Evolutionary conservation across 1,284 basidiomycete species (phyloP).

Genomic region (Coniferiporia weirii): DNA sequence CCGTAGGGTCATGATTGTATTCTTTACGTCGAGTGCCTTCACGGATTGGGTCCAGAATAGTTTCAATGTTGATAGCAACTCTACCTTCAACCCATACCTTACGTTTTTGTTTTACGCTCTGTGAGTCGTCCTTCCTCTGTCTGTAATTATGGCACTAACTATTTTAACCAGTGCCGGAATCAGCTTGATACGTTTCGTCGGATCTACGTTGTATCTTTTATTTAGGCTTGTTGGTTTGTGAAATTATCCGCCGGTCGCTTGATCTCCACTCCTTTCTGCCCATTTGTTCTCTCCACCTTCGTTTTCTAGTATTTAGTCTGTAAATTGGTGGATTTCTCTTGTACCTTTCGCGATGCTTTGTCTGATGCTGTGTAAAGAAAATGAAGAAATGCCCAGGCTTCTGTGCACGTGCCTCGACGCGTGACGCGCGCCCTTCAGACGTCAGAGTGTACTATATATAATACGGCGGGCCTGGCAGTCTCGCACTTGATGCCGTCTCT

Average conservation of each 20-base stretch:
- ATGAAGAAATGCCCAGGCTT: too few relatives aligned
- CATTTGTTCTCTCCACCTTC: not conserved
- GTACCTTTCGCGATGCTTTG: too few relatives aligned
- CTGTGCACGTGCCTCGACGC: too few relatives aligned
- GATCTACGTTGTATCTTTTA: conserved; percentile 73
- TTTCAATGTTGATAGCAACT: conserved; percentile 40
- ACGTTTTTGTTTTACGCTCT: conserved; percentile 79
- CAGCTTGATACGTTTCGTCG: conserved; percentile 72
- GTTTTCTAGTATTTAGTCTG: not conserved
- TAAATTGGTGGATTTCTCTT: too few relatives aligned
- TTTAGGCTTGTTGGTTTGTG: conserved; percentile 60
- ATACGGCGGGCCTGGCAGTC: too few relatives aligned
- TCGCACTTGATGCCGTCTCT: too few relatives aligned
- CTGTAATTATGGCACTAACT: conserved; percentile 6
- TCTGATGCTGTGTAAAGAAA: too few relatives aligned
- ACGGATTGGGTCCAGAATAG: conserved; percentile 54
- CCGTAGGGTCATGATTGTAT: conserved; percentile 64
- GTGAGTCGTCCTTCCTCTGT: conserved; percentile 36
- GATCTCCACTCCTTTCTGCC: conserved; percentile 3
- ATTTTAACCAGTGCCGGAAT: conserved; percentile 57
- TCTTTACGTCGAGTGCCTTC: conserved; percentile 79
- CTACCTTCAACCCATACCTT: conserved; percentile 81
- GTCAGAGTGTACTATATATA: too few relatives aligned
- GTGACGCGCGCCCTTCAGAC: too few relatives aligned
- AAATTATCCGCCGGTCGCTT: conserved; percentile 16